phyloP scores from a whole-genome alignment of 768 basidiomycete genomes.

The Kwoniella mangroviensis region DNA sequence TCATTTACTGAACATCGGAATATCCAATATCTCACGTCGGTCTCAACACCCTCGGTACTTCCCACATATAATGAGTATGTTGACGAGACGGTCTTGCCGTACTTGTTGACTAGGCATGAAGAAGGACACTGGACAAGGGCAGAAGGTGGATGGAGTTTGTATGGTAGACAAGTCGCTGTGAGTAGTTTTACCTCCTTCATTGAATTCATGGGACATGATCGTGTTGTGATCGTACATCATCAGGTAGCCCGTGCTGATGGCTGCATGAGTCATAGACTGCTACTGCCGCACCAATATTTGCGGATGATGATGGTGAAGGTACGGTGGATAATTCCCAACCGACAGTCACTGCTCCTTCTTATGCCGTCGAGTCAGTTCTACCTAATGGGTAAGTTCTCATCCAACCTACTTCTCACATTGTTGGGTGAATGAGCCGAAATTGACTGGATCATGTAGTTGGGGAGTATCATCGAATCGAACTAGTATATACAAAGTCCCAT shows the following conservation, averaged over 20 bases:
- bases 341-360: slow-evolving; percentile 15
- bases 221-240: background rate
- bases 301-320: slow-evolving; percentile 17
- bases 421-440: no score
- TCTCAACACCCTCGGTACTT: slow-evolving; percentile 21
- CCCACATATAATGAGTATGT: slow-evolving; percentile 24
- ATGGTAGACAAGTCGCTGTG: slow-evolving; percentile 40
- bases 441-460: slow-evolving; percentile 33
- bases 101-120: slow-evolving; percentile 25
- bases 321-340: slow-evolving; percentile 4
- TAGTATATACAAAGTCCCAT: slow-evolving; percentile 52
- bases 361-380: slow-evolving; percentile 44
- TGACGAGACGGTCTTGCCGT: slow-evolving; percentile 36
- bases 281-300: slow-evolving; percentile 11
- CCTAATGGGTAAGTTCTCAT: slow-evolving; percentile 40
- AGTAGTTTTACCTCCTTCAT: slow-evolving; percentile 11
- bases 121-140: slow-evolving; percentile 38
- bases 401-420: no score
- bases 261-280: slow-evolving; percentile 1
- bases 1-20: slow-evolving; percentile 11
- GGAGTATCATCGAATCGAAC: slow-evolving; percentile 48
- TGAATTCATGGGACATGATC: background rate
- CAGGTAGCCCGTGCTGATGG: background rate
- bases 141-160: slow-evolving; percentile 44
- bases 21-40: slow-evolving; percentile 28